Evolutionary conservation across 495 filamentous ascomycete species (phyloP), one percentile per base, ranked within the genome.

Genomic region (Neurospora sp.): DNA sequence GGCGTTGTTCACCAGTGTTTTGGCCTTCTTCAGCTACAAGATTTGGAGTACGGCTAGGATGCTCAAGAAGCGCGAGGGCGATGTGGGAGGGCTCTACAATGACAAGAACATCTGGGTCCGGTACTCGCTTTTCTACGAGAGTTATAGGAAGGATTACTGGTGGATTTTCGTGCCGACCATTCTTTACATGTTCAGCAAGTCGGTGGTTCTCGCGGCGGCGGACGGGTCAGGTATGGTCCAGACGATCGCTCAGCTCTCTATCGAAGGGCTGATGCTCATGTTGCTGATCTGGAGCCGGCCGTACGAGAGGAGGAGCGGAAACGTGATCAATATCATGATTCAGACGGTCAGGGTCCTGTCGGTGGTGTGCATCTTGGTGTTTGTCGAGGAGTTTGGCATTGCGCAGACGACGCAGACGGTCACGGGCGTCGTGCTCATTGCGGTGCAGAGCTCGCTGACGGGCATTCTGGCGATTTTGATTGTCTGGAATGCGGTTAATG

Each of bases 121-220:
- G 82, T 99, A 99, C 85, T 96, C 92, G 77, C 84, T 98, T 41
- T 99, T 99, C 85, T 99, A 99, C 82, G 96, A 99, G 76, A 91
- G 90, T 75, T 98, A 96, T 83, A 93, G 94, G 81, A 91, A 90
- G 78, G 89, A 91, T 75, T 96, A 93, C 83, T 99, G 95, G 95
- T 98, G 94, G 94, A 79, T 98, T 9, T 99, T 99, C 80, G 87
- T 99, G 14, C 96, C 96, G 8, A 85, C 87, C 65, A 97, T 99
- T 81, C 69, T 96, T 71, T 99, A 98, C 85, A 93, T 95, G 86
- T 95, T 98, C 77, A 91, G 89, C 76, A 96, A 94, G 82, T 94
- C 94, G 65, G 91, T 89, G 59, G 89, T 96, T 69, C 90, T 99
- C 74, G 96, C 96, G 40, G 94, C 89, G 59, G 93, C 88, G 18